Base-by-base conservation (phyloP, 176 grass and related monocot genomes). In the Hyparrhenia diplandra region DNA sequence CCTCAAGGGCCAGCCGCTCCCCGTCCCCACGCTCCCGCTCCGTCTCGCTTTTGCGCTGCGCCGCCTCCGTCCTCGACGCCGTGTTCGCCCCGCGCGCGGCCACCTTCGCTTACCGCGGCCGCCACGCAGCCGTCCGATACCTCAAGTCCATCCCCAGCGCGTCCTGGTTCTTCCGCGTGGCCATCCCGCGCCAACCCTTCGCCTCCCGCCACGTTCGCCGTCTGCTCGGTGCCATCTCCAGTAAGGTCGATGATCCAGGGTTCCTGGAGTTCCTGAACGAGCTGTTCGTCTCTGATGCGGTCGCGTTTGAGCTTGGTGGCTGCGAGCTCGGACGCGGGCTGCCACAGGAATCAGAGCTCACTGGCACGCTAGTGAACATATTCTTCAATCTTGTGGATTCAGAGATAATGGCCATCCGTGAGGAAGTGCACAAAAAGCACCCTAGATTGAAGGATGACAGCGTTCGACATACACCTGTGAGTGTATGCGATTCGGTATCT, bases 101-200 rank as follows among this genome's bases (percentile, higher is more conserved):
- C 66, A 94, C 95, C 63, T 94, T 92, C 84, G 88, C 95, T 11
- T 98, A 98, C 83, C 76, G 88, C 32, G 86, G 92, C 14, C 95
- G 90, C 40, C 95, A 94, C 85, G 57, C 86, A 3, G 86, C 92
- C 37, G 36, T 90, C 17, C 87, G 89, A 8, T 98, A 98, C 78
- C 78, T 98, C 34, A 86, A 80, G 17, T 83, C 84, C 64, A 69
- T 92, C 28, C 52, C 85, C 28, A 89, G 74, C 57, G 87, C 92
- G 29, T 78, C 78, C 43, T 94, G 95, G 92, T 94, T 89, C 85
- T 94, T 98, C 79, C 78, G 79, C 34, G 74, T 94, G 27, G 86
- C 80, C 51, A 74, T 97, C 70, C 85, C 65, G 4, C 87, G 90
- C 18, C 83, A 94, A 74, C 88, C 29, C 16, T 97, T 97, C 54